phyloP scores from a whole-genome alignment of 1,284 basidiomycete species.

The Austropuccinia psidii region DNA sequence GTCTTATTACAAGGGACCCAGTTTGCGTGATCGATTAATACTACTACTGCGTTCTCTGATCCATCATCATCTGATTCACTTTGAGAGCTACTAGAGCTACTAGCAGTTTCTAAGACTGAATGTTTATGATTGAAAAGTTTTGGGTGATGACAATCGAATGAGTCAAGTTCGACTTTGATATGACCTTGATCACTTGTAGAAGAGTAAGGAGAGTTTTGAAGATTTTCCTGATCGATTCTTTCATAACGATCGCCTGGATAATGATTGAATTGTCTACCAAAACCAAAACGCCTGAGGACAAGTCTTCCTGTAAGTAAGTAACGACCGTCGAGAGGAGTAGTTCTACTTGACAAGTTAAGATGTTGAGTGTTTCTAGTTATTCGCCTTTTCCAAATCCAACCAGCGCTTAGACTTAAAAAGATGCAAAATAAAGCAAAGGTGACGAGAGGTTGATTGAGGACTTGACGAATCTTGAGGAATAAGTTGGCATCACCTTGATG shows the following conservation, averaged over 20 bases:
- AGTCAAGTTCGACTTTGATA: neutral
- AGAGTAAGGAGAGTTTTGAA: neutral
- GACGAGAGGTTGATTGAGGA: conserved; percentile 11
- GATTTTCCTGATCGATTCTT: conserved; percentile 13
- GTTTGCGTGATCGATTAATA: conserved; percentile 16
- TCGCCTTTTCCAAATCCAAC: conserved; percentile 17
- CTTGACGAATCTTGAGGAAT: neutral
- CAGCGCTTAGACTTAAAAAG: neutral
- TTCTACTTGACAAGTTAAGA: neutral
- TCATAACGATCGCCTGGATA: neutral
- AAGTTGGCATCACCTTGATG: conserved; percentile 33
- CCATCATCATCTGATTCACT: conserved; percentile 17
- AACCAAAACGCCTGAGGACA: conserved; percentile 18
- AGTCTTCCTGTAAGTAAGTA: conserved; percentile 1
- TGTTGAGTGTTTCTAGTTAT: neutral
- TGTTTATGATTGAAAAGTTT: neutral
- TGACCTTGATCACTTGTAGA: neutral
- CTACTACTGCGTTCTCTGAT: conserved; percentile 4
- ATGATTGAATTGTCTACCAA: neutral
- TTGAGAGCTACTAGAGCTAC: neutral
- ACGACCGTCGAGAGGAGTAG: neutral
- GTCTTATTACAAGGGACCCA: too few species aligned
- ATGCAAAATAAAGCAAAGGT: neutral
- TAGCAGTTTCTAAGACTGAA: neutral
- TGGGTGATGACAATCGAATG: too few species aligned